phyloP scores from a whole-genome alignment of 2,329 filamentous ascomycete species.

The Botryotinia calthae region DNA sequence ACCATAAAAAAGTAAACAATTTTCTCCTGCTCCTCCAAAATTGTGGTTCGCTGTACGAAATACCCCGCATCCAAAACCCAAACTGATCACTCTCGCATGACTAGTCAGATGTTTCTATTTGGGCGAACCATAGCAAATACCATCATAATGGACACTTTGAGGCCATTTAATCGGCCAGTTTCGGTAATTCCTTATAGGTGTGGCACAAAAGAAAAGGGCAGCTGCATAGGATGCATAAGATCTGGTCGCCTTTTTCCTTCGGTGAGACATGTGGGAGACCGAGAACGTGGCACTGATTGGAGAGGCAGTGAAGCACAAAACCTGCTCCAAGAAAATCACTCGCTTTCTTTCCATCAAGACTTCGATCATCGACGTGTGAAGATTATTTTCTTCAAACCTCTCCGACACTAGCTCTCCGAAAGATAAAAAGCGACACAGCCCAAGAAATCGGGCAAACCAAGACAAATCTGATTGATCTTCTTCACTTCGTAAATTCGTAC shows the following conservation, averaged over 20 bases:
- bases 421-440: slow-evolving; percentile 7
- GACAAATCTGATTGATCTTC: slow-evolving; percentile 5
- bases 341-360: neutral
- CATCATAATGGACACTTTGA: neutral
- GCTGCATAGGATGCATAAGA: slow-evolving; percentile 20
- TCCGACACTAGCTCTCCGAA: slow-evolving; percentile 1
- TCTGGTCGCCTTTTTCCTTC: slow-evolving; percentile 19
- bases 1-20: neutral
- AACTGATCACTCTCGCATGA: slow-evolving; percentile 14
- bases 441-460: slow-evolving; percentile 7
- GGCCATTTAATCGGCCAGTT: neutral
- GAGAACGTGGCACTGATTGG: slow-evolving; percentile 15
- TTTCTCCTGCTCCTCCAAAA: neutral
- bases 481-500: neutral
- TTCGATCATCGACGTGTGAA: neutral
- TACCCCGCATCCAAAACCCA: slow-evolving; percentile 16
- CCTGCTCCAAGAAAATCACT: neutral
- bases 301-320: neutral
- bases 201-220: slow-evolving; percentile 18
- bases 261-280: slow-evolving; percentile 16
- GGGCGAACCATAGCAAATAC: slow-evolving; percentile 16
- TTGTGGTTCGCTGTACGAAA: slow-evolving; percentile 14
- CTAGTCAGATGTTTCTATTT: neutral
- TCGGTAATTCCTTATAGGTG: neutral
- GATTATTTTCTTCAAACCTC: neutral